Evolutionary conservation across 768 basidiomycete species (phyloP), one percentile per base, ranked within the genome.

Genomic region (Suillus subluteus): DNA sequence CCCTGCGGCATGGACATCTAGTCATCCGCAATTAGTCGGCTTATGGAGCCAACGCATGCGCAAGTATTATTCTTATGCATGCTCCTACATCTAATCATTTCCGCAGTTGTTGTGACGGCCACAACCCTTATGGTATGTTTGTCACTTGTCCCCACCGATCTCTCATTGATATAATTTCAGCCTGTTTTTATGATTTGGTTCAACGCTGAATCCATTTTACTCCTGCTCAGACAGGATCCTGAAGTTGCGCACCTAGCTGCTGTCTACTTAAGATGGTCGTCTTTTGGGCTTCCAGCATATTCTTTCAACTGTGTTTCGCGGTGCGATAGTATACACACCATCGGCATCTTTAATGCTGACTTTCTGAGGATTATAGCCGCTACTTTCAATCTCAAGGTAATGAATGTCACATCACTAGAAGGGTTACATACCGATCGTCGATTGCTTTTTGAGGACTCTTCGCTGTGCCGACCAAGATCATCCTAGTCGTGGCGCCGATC

Each of bases 1-100:
- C 11, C 97, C 98, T 1, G 88, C 94, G 46, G 96, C 97, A 18
- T 99, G 94, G 96, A 96, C 98, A 0, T 95, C 95, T 4, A 74
- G 88, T 1, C 88, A 90, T 38, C 97, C 96, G 0, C 80, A 90
- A 18, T 83, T 94, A 13, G 94, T 98, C 13, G 96, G 96, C 8
- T 82, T 97, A 9, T 97, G 96, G 96, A 79, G 91, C 11, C 95
- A 96, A 76, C 82, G 96, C 69, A 95, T 94, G 92, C 81, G 91
- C 91, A 69, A 55, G 89, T 81, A 63, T 46, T 54, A 26, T 18
- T 23, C 37, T 30, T 38, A 35, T 26, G 50, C 40, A 16, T 58
- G 2, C 3, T 26, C 30, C 44, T 65, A 35, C 18, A 12, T 43
- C 44, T 55, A 56, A 2, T 56, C 58, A 64, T 63, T 64, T 61